Evolutionary conservation across 768 basidiomycete species (phyloP).

Genomic region (Xerocomus spinulosus): DNA sequence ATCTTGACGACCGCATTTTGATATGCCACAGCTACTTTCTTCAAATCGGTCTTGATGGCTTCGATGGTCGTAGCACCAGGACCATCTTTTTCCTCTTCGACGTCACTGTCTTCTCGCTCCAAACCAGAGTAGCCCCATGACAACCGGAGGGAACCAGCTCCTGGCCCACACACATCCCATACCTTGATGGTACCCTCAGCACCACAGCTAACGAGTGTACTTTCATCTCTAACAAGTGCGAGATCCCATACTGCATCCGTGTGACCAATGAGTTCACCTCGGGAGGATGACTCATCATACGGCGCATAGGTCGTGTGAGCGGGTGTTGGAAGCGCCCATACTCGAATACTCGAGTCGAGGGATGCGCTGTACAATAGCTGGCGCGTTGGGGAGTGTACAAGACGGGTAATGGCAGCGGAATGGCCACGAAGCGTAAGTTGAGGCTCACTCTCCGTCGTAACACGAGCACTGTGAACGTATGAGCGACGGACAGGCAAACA

Average conservation of each 20-base stretch:
- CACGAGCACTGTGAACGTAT: constrained; percentile 46
- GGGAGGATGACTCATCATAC: constrained; percentile 73
- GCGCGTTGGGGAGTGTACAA: constrained; percentile 74
- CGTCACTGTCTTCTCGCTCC: constrained; percentile 39
- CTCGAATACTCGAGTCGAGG: constrained; percentile 86
- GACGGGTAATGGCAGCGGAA: constrained; percentile 82
- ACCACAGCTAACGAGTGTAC: constrained; percentile 81
- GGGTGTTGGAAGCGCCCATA: constrained; percentile 78
- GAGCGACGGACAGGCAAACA: background rate
- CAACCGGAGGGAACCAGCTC: constrained; percentile 56
- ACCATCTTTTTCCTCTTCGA: constrained; percentile 41
- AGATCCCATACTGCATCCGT: constrained; percentile 98
- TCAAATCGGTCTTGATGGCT: constrained; percentile 75
- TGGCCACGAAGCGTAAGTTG: constrained; percentile 92
- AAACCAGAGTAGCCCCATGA: constrained; percentile 80
- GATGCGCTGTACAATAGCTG: constrained; percentile 87
- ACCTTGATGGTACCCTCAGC: constrained; percentile 91
- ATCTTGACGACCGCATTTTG: constrained; percentile 86
- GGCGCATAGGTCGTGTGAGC: constrained; percentile 88
- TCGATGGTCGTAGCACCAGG: constrained; percentile 79
- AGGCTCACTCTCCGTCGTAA: constrained; percentile 86
- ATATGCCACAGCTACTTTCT: constrained; percentile 87
- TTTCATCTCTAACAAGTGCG: constrained; percentile 77
- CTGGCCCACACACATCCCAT: constrained; percentile 79
- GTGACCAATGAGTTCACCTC: constrained; percentile 84